phyloP scores from a whole-genome alignment of 495 filamentous ascomycete genomes.

The Annulohypoxylon stygium region DNA sequence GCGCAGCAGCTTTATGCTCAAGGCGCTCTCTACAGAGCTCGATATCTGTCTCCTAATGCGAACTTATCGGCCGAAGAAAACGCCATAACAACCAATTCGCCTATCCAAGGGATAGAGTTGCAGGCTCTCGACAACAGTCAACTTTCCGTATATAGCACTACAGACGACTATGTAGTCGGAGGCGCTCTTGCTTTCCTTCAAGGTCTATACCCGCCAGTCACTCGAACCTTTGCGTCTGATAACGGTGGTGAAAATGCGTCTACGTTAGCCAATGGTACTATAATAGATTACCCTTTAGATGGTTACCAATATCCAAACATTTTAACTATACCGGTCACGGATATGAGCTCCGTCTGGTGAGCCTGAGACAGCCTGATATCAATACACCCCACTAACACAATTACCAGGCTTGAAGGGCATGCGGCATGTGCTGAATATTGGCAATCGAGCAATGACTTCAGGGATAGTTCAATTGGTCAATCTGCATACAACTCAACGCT shows the following conservation, averaged over 20 bases:
- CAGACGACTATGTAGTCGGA: conserved; percentile 51
- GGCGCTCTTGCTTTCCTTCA: conserved; percentile 59
- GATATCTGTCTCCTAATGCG: conserved; percentile 51
- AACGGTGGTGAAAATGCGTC: conserved; percentile 52
- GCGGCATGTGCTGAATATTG: conserved; percentile 49
- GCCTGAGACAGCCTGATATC: conserved; percentile 8
- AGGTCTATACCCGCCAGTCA: conserved; percentile 59
- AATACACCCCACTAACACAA: neutral
- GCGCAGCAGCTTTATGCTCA: conserved; percentile 57
- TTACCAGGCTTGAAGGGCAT: conserved; percentile 53
- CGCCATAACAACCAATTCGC: conserved; percentile 43
- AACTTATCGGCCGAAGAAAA: conserved; percentile 39
- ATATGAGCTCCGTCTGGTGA: conserved; percentile 56
- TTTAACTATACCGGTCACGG: conserved; percentile 44
- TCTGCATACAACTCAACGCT: conserved; percentile 47
- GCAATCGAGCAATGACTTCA: conserved; percentile 45
- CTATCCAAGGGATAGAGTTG: conserved; percentile 52
- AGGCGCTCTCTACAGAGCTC: conserved; percentile 53
- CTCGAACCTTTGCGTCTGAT: conserved; percentile 39
- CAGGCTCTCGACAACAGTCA: conserved; percentile 57
- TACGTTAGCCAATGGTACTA: conserved; percentile 47
- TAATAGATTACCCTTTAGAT: conserved; percentile 53
- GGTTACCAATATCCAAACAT: conserved; percentile 62
- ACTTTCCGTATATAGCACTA: conserved; percentile 52
- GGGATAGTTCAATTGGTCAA: conserved; percentile 34